These are phyloP conservation scores for Saturnispora dispora DNA, from an alignment of 805 yeast species.

Conservation along the genomic window DNA sequence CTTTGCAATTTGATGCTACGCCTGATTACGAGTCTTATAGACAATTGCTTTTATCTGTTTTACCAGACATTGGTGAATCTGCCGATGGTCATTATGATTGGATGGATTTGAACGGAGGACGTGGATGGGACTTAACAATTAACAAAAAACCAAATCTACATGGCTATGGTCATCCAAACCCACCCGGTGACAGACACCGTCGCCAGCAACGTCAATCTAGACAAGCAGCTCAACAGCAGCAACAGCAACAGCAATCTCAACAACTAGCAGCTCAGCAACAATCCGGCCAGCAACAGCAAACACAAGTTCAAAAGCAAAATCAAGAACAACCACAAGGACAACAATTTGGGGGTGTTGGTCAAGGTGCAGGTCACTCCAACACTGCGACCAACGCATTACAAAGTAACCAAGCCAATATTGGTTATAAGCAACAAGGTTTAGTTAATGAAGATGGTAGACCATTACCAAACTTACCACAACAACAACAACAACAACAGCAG, in stretches of 20 bases:
- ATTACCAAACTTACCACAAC: constrained; percentile 26
- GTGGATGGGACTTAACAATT: constrained; percentile 87
- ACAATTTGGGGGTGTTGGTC: constrained; percentile 11
- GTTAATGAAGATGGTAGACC: constrained; percentile 24
- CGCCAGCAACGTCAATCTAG: constrained; percentile 31
- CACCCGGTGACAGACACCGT: constrained; percentile 50
- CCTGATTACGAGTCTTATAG: constrained; percentile 90
- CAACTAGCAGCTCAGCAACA: constrained; percentile 14
- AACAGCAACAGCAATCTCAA: constrained; percentile 7
- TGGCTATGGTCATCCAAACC: constrained; percentile 94
- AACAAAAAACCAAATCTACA: constrained; percentile 90
- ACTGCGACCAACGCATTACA: background rate
- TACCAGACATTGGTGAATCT: constrained; percentile 57
- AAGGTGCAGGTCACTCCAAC: constrained; percentile 8
- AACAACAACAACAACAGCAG: no score
- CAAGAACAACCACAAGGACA: constrained; percentile 6
- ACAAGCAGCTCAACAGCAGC: constrained; percentile 19
- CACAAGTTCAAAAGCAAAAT: constrained; percentile 7
- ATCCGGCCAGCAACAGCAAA: constrained; percentile 11
- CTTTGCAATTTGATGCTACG: constrained; percentile 82
- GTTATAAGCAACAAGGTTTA: constrained; percentile 10
- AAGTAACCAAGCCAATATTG: background rate
- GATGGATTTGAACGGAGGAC: constrained; percentile 93
- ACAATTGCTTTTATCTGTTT: constrained; percentile 65
- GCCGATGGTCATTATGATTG: constrained; percentile 94